Percentiles rank a stretch among this genome's conserved stretches.
Evolutionary conservation across 2,329 filamentous ascomycete genomes (phyloP).

Genomic region (Colletotrichum musae): DNA sequence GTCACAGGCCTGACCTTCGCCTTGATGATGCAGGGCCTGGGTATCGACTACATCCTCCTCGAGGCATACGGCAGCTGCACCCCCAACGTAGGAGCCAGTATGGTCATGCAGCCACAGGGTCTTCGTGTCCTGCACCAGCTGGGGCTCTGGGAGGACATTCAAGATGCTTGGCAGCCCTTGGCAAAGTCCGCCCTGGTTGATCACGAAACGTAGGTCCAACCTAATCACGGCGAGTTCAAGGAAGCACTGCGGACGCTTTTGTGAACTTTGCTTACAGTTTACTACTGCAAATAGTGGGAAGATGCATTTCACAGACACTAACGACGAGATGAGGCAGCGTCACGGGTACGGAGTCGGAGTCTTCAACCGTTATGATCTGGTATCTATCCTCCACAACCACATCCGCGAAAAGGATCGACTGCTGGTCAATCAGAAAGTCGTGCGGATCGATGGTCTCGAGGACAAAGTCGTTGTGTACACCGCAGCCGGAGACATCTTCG

Average conservation of each 20-base stretch:
- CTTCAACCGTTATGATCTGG: slow-evolving; percentile 52
- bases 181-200: background rate
- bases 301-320: background rate
- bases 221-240: too few species aligned
- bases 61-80: slow-evolving; percentile 58
- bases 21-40: slow-evolving; percentile 56
- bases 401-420: slow-evolving; percentile 47
- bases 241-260: too few species aligned
- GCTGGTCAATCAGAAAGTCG: slow-evolving; percentile 32
- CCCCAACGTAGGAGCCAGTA: slow-evolving; percentile 62
- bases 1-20: slow-evolving; percentile 55
- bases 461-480: slow-evolving; percentile 47
- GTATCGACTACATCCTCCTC: slow-evolving; percentile 64
- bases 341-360: slow-evolving; percentile 50
- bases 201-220: background rate
- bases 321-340: background rate
- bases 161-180: background rate
- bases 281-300: background rate
- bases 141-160: slow-evolving; percentile 46
- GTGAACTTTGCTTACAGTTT: background rate
- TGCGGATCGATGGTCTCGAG: slow-evolving; percentile 17
- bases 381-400: slow-evolving; percentile 51
- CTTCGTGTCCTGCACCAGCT: slow-evolving; percentile 64
- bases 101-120: slow-evolving; percentile 60
- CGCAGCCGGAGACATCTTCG: slow-evolving; percentile 46